Evolutionary conservation across 495 filamentous ascomycete species (phyloP).

Genomic region (Neurospora tetraspora): DNA sequence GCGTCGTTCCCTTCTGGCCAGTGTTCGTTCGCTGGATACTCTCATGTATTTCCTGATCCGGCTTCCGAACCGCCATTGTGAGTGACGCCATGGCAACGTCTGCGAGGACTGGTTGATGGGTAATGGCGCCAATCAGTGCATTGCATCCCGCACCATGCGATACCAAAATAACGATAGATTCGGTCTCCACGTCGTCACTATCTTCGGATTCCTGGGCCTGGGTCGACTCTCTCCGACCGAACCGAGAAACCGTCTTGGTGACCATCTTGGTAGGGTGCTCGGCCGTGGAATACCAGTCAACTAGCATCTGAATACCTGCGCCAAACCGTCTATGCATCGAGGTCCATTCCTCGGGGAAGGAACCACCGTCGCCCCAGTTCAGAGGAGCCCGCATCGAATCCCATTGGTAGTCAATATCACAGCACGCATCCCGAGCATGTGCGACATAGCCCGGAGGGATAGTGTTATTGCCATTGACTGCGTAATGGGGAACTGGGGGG

Average conservation of each 20-base stretch:
- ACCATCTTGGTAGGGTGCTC: constrained; percentile 41
- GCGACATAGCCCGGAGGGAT: constrained; percentile 83
- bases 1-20: constrained; percentile 18
- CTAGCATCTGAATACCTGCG: constrained; percentile 60
- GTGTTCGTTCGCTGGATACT: background rate
- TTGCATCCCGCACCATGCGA: constrained; percentile 98
- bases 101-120: constrained; percentile 75
- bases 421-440: constrained; percentile 85
- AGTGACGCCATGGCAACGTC: constrained; percentile 85
- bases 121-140: constrained; percentile 83
- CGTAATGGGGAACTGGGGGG: constrained; percentile 71
- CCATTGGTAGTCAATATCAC: constrained; percentile 85
- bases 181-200: constrained; percentile 45
- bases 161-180: constrained; percentile 80
- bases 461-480: constrained; percentile 63
- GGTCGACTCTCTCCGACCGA: constrained; percentile 11
- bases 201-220: constrained; percentile 19
- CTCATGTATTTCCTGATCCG: constrained; percentile 17
- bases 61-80: constrained; percentile 74
- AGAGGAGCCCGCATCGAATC: constrained; percentile 72
- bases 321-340: constrained; percentile 85
- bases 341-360: constrained; percentile 90
- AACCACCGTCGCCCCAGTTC: constrained; percentile 77
- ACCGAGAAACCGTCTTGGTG: constrained; percentile 22
- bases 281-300: constrained; percentile 63